Percentiles rank a stretch among this genome's conserved stretches.
phyloP scores from a whole-genome alignment of 768 basidiomycete genomes.

The Mycena crocata region DNA sequence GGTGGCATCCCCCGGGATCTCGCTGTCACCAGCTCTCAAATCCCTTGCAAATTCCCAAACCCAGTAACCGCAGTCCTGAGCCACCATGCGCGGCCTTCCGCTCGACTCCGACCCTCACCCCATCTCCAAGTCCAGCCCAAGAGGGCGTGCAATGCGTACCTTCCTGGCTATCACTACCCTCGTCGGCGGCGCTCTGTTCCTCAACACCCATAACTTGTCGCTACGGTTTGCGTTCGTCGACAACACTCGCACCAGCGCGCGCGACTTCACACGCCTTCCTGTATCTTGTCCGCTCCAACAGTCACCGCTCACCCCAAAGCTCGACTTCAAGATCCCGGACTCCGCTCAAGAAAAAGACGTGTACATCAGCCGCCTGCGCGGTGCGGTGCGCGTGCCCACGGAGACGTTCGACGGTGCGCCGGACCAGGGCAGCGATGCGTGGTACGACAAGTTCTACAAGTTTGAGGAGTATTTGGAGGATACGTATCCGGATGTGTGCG shows the following conservation, averaged over 20 bases:
- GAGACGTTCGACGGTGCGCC: not conserved
- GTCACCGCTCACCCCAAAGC: not conserved
- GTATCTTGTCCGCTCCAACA: not conserved
- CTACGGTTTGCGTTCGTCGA: not conserved
- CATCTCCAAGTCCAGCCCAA: not conserved
- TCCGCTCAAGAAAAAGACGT: not conserved
- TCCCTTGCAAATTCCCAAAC: too few relatives aligned
- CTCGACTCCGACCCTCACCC: not conserved
- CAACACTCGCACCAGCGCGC: not conserved
- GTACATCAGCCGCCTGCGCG: not conserved
- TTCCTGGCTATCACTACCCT: not conserved
- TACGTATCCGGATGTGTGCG: too few relatives aligned
- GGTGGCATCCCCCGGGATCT: too few relatives aligned
- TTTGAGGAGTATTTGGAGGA: too few relatives aligned
- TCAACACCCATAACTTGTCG: not conserved
- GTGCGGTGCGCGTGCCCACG: not conserved
- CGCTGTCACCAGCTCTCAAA: too few relatives aligned
- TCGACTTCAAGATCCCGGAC: not conserved
- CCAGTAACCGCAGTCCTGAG: not conserved
- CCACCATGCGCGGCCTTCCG: not conserved
- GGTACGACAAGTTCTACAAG: too few relatives aligned
- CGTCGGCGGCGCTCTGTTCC: not conserved
- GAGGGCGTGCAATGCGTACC: not conserved
- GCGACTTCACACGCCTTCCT: not conserved
- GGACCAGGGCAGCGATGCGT: too few relatives aligned